phyloP scores from a whole-genome alignment of 441 rosid genomes.

The Aleurites moluccanus region DNA sequence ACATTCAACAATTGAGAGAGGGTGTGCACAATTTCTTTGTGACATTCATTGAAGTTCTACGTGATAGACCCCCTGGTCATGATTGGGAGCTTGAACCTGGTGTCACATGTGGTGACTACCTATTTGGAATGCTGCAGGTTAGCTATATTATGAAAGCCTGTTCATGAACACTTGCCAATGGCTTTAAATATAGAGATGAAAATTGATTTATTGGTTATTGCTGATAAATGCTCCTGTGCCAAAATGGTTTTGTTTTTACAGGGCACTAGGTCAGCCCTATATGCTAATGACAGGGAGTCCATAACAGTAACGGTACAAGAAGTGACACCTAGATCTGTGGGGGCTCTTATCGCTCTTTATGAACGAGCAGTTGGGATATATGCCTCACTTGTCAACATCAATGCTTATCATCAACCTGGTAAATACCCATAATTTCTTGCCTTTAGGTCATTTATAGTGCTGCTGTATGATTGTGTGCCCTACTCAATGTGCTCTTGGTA shows the following conservation, averaged over 20 bases:
- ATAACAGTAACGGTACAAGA: slow-evolving; percentile 86
- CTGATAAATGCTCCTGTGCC: not conserved
- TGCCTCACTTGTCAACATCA: slow-evolving; percentile 80
- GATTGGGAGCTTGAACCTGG: slow-evolving; percentile 99
- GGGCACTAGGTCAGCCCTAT: slow-evolving; percentile 98
- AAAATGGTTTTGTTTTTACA: slow-evolving; percentile 32
- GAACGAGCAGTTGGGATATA: slow-evolving; percentile 98
- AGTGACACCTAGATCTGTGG: slow-evolving; percentile 88
- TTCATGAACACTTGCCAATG: not conserved
- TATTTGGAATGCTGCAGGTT: slow-evolving; percentile 98
- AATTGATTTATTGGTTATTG: not conserved
- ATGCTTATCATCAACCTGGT: slow-evolving; percentile 99
- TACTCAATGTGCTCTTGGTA: not conserved
- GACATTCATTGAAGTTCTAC: slow-evolving; percentile 92
- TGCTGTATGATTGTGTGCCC: not conserved
- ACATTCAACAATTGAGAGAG: slow-evolving; percentile 97
- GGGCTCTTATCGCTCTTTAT: slow-evolving; percentile 89
- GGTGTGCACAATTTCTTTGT: slow-evolving; percentile 97
- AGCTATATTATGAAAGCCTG: slow-evolving; percentile 11
- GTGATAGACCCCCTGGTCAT: slow-evolving; percentile 97
- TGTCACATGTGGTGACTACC: slow-evolving; percentile 97
- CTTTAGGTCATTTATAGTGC: not conserved
- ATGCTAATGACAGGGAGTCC: slow-evolving; percentile 85
- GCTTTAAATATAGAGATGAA: slow-evolving; percentile 9
- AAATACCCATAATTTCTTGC: slow-evolving; percentile 23